Evolutionary conservation across 2,329 filamentous ascomycete genomes (phyloP).

Genomic region (Davidsoniella neocaledoniae): DNA sequence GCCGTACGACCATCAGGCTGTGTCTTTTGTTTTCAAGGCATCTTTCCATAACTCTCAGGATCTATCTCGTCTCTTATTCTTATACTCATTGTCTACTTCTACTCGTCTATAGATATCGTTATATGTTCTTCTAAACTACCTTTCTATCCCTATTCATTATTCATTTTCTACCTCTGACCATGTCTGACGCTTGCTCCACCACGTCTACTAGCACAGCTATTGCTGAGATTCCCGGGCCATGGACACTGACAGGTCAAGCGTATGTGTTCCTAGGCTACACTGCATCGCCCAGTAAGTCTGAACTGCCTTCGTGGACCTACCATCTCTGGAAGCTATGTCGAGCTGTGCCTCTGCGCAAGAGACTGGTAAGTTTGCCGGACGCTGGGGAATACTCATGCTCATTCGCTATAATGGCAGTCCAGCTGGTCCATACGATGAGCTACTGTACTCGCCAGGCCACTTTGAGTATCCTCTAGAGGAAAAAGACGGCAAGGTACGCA

Average conservation of each 20-base stretch:
- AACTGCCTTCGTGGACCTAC: conserved; percentile 16
- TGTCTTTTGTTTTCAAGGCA: too few relatives aligned
- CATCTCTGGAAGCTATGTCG: conserved; percentile 26
- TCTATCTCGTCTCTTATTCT: too few relatives aligned
- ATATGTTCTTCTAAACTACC: too few relatives aligned
- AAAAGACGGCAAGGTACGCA: conserved; percentile 18
- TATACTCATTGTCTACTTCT: too few relatives aligned
- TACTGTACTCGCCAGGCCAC: conserved; percentile 30
- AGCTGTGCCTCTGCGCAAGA: conserved; percentile 20
- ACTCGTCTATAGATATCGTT: too few relatives aligned
- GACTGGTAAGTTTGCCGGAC: conserved; percentile 25
- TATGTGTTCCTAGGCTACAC: conserved; percentile 2
- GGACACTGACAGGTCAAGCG: conserved; percentile 1
- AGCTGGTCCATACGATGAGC: conserved; percentile 37
- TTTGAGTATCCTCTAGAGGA: conserved; percentile 26
- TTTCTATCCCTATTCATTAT: too few relatives aligned
- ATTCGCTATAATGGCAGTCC: conserved; percentile 33
- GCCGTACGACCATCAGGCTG: too few relatives aligned
- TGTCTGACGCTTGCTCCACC: too few relatives aligned
- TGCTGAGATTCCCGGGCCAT: conserved; percentile 1
- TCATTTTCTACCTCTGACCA: too few relatives aligned
- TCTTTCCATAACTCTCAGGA: too few relatives aligned
- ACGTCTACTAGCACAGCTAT: neutral
- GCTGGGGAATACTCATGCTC: conserved; percentile 32
- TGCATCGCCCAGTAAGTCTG: neutral